A percentile compares a stretch with the other conserved stretches of the same genome.
Evolutionary conservation across 306 rosid genomes (phyloP).

Genomic region (Vigna nakashimae): DNA sequence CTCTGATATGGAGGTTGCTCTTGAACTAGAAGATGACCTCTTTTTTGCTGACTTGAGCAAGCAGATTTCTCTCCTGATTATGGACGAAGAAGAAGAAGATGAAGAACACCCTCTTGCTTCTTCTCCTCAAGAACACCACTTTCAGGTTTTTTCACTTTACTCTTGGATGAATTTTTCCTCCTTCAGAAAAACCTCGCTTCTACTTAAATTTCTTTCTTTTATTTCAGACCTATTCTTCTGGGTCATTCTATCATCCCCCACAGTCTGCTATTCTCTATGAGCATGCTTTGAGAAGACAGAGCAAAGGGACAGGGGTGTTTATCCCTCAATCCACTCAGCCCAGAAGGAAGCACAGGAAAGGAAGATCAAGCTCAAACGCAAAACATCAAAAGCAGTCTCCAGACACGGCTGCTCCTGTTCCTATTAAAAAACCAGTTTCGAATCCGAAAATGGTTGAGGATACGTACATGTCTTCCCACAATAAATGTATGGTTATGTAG

Average conservation of each 20-base stretch:
- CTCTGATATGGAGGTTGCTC: constrained; percentile 54
- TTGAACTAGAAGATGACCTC: constrained; percentile 74
- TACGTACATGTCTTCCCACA: background rate
- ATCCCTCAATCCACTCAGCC: constrained; percentile 73
- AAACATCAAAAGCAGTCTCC: constrained; percentile 60
- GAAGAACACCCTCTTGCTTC: constrained; percentile 59
- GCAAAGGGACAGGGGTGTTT: constrained; percentile 93
- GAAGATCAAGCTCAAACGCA: constrained; percentile 57
- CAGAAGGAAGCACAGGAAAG: constrained; percentile 67
- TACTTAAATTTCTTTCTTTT: background rate
- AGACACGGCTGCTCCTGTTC: constrained; percentile 53
- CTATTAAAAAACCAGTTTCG: constrained; percentile 42
- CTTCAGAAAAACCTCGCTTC: too few relatives aligned
- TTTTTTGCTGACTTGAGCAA: constrained; percentile 82
- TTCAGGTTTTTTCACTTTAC: constrained; percentile 53
- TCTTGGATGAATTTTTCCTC: background rate
- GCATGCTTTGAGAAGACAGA: constrained; percentile 56
- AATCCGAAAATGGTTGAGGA: constrained; percentile 52
- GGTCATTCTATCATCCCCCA: constrained; percentile 54
- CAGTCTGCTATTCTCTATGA: constrained; percentile 45
- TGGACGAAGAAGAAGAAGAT: constrained; percentile 92
- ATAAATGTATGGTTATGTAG: constrained; percentile 38
- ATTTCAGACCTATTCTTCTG: constrained; percentile 52
- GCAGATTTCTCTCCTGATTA: constrained; percentile 78
- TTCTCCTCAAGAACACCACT: constrained; percentile 51